Evolutionary conservation across 208 protist species (phyloP).

Genomic region (Leishmania martiniquensis): DNA sequence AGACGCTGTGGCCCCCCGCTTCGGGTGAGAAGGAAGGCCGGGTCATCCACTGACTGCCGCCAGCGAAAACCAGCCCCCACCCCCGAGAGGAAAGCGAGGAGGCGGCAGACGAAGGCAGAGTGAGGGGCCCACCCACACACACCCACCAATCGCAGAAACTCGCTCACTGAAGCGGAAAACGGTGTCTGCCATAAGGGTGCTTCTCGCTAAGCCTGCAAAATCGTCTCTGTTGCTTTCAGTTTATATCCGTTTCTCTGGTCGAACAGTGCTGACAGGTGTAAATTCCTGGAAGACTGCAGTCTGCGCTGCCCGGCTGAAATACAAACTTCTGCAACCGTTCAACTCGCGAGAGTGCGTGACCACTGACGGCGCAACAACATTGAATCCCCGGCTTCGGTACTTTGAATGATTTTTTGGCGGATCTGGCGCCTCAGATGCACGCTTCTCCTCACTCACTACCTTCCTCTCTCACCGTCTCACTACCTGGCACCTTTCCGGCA

Average conservation of each 20-base stretch:
- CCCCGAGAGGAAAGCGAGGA: background rate
- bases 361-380: no score
- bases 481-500: background rate
- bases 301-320: background rate
- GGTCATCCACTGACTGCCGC: background rate
- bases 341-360: background rate
- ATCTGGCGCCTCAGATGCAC: no score
- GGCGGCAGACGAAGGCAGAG: background rate
- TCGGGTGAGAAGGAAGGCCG: no score
- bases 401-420: background rate
- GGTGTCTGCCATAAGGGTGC: background rate
- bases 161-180: background rate
- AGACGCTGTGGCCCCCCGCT: no score
- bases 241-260: no score
- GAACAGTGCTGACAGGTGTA: no score
- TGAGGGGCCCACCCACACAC: no score
- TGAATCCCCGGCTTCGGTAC: no score
- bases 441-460: background rate
- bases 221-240: background rate
- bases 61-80: background rate
- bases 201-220: background rate
- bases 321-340: background rate
- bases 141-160: background rate
- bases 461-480: background rate
- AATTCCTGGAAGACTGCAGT: background rate